A percentile compares a stretch with the other conserved stretches of the same genome.
Conservation (phyloP, 2,329 filamentous ascomycete genomes). For the Colletotrichum nymphaeae region DNA sequence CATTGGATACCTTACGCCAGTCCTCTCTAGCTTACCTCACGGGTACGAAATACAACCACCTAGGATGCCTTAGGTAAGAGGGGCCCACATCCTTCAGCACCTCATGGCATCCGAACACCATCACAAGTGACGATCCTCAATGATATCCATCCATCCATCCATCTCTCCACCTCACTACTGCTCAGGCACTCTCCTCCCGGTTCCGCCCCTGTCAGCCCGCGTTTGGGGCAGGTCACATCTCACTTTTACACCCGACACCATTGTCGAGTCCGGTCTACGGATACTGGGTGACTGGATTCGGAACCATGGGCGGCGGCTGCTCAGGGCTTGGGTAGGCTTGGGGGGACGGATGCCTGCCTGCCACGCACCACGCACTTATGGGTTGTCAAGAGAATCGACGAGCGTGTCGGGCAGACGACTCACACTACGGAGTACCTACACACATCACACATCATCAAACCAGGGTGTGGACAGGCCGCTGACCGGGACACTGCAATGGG, state of each 20-base stretch:
- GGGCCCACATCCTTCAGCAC: conserved; percentile 31
- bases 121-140: not conserved
- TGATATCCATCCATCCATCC: not conserved
- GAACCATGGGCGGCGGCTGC: not conserved
- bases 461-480: conserved; percentile 18
- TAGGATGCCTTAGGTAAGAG: not conserved
- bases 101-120: conserved; percentile 19
- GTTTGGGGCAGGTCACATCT: conserved; percentile 9
- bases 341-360: not conserved
- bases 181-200: not conserved
- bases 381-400: not conserved
- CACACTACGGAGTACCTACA: not conserved
- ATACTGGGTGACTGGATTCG: not conserved
- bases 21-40: no score
- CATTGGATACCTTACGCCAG: not conserved
- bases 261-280: not conserved
- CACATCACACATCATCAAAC: not conserved
- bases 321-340: no score
- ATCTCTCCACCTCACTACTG: not conserved
- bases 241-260: not conserved
- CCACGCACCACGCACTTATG: not conserved
- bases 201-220: not conserved
- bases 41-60: not conserved
- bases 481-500: conserved; percentile 30
- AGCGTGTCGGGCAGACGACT: not conserved